Percentiles rank a stretch among this genome's conserved stretches.
Evolutionary conservation across 306 rosid species (phyloP).

Genomic region (Gillenia trifoliata): DNA sequence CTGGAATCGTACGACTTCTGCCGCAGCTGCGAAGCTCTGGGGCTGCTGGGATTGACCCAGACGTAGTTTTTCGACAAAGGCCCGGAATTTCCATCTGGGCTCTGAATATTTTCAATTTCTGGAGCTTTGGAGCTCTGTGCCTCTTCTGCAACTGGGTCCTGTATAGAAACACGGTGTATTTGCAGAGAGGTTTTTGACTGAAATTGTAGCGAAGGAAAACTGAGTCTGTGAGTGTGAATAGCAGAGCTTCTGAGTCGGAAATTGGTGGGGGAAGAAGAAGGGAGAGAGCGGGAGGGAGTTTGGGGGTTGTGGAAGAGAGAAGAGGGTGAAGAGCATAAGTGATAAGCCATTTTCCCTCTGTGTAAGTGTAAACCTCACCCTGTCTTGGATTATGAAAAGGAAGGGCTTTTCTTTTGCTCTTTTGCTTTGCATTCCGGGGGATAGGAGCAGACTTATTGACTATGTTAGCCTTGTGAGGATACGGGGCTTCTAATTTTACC

Average conservation of each 20-base stretch:
- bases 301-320: conserved; percentile 48
- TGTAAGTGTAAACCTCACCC: background rate
- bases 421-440: background rate
- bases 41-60: conserved; percentile 91
- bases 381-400: background rate
- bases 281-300: conserved; percentile 22
- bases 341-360: conserved; percentile 54
- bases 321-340: conserved; percentile 56
- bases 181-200: conserved; percentile 38
- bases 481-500: background rate
- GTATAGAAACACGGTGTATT: conserved; percentile 51
- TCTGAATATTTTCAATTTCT: conserved; percentile 8
- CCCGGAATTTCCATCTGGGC: conserved; percentile 34
- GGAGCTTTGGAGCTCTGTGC: conserved; percentile 16
- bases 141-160: conserved; percentile 37
- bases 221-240: conserved; percentile 18
- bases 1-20: conserved; percentile 52
- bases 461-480: background rate
- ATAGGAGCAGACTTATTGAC: background rate
- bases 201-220: conserved; percentile 12
- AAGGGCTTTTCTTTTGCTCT: background rate
- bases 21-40: conserved; percentile 68
- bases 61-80: conserved; percentile 42
- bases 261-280: conserved; percentile 21
- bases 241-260: conserved; percentile 17